Conservation (phyloP, 257 asterid species). For the Solanum habrochaites region DNA sequence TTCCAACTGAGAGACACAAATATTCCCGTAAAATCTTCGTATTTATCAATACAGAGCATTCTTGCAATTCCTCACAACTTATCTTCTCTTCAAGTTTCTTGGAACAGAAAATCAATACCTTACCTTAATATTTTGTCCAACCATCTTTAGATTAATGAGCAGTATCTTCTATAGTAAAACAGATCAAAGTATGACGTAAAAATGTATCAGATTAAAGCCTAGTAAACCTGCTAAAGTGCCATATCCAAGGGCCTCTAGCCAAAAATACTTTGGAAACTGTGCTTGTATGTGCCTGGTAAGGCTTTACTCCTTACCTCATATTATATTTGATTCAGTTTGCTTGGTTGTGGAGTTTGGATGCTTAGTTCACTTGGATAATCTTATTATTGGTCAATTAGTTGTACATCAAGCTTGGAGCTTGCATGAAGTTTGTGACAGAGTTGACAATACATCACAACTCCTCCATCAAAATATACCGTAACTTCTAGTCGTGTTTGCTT, state of each 20-base stretch:
- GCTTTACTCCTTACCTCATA: neutral
- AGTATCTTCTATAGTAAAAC: neutral
- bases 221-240: neutral
- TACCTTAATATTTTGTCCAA: neutral
- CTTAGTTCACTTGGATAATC: neutral
- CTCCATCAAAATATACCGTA: neutral
- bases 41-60: neutral
- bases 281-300: neutral
- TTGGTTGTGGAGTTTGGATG: neutral
- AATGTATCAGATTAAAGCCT: neutral
- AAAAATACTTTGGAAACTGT: neutral
- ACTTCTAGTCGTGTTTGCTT: neutral
- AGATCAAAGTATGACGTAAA: neutral
- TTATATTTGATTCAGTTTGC: neutral
- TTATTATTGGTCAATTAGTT: neutral
- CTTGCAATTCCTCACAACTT: neutral
- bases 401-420: neutral
- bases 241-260: neutral
- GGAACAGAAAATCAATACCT: neutral
- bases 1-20: neutral
- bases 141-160: neutral
- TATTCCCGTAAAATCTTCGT: neutral
- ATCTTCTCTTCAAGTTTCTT: neutral
- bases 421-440: neutral
- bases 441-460: neutral